Evolutionary conservation across 2,329 filamentous ascomycete genomes (phyloP), one percentile per base, ranked within the genome.

Genomic region (Phaeosphaeria sp.): DNA sequence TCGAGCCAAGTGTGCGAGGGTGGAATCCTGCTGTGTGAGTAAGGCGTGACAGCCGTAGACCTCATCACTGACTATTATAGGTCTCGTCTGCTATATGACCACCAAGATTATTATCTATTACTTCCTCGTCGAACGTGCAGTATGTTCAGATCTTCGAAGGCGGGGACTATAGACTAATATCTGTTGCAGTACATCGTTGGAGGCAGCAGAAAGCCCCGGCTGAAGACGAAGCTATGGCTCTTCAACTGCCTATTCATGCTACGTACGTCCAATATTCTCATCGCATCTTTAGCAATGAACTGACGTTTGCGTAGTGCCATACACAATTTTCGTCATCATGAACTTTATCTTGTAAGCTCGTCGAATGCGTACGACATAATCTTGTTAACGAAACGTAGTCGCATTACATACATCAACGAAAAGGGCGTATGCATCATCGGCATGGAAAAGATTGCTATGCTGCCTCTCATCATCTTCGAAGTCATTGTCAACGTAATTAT

Each of bases 81-180:
- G 71, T 54, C 78, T 89, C 1, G 75, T 82, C 6, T 89, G 83
- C 62, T 89, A 89, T 66, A 80, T 89, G 51, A 85, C 84, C 1
- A 87, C 86, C 2, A 89, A 90, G 77, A 83, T 88, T 77, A 74
- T 88, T 21, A 85, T 89, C n/a, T 89, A 89, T 66, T 79, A 86
- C 23, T 89, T 89, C 67, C 77, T 89, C 2, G 86, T 87, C 0
- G 87, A 89, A 69, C 87, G 87, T 73, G 86, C 84, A 44, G 85
- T 86, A 74, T 75, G 42, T 20, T 11, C 30, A 36, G 18, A 44
- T 36, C n/a, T 15, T 44, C 18, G 42, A 44, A 44, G 6, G 10
- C 6, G 42, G 42, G 6, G 10, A 7, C n/a, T 6, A 17, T 1
- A 4, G 9, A 3, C 21, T 58, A 2, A 21, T 18, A 20, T 15